A percentile compares a stretch with the other conserved stretches of the same genome.
These are phyloP conservation scores for Sphaerulina vaccinii DNA, from an alignment of 2,329 filamentous ascomycete species.

Conservation along the genomic window DNA sequence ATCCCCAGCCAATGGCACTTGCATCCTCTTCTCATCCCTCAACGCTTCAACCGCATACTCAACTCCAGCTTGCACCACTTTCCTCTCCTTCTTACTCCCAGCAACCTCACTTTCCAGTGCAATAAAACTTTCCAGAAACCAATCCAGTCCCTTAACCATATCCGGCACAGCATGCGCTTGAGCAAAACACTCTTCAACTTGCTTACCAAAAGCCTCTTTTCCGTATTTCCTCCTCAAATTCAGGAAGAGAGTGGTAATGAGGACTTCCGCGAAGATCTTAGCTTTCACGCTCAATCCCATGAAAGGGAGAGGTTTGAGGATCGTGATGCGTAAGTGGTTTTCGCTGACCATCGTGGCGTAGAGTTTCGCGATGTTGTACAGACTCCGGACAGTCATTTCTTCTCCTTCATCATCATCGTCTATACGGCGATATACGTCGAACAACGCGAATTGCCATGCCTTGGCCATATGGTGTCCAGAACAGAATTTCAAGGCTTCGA, in stretches of 20 bases:
- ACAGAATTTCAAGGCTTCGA: constrained; percentile 78
- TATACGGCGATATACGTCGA: constrained; percentile 75
- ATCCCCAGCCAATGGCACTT: background rate
- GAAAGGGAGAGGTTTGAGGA: constrained; percentile 71
- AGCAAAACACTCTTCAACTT: constrained; percentile 65
- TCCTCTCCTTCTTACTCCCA: constrained; percentile 52
- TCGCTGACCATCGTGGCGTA: constrained; percentile 63
- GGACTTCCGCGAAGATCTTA: constrained; percentile 72
- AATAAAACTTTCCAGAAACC: constrained; percentile 75
- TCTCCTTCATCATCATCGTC: constrained; percentile 58
- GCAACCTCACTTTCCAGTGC: constrained; percentile 61
- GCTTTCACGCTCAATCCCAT: constrained; percentile 74
- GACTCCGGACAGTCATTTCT: constrained; percentile 55
- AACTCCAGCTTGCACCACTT: constrained; percentile 49
- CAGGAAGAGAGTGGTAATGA: constrained; percentile 74
- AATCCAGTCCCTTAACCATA: constrained; percentile 72
- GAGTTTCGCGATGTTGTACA: constrained; percentile 68
- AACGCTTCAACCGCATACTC: constrained; percentile 30
- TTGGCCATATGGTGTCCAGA: constrained; percentile 71
- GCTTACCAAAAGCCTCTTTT: constrained; percentile 49
- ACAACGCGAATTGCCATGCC: constrained; percentile 82
- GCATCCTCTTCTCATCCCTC: constrained; percentile 15
- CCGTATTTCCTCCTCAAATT: constrained; percentile 43
- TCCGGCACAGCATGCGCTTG: constrained; percentile 63
- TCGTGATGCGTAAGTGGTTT: constrained; percentile 56